Evolutionary conservation across 208 protist species (phyloP), one percentile per base, ranked within the genome.

Genomic region (Crithidia brevicula): DNA sequence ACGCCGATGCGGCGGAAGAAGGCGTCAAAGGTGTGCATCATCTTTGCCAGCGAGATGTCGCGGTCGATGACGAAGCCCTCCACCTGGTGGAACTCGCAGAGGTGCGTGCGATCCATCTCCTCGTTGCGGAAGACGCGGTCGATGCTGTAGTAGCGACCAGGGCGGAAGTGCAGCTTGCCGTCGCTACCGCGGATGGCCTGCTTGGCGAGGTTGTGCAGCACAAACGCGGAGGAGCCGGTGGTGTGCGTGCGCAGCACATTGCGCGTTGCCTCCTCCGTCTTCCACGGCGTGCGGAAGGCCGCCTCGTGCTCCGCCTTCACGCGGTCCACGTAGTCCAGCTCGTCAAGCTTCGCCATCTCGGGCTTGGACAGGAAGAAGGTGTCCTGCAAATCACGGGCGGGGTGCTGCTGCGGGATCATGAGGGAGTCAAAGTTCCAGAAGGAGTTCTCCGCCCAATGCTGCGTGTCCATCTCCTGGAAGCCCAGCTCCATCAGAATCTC

Each of bases 361-460:
- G 95, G 95, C 81, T 98, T 92, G 13, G 90, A 89, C 4, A 99
- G 72, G 84, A 99, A 99, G 89, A 99, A 99, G 7, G 99, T 99
- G 83, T 99, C 99, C 61, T 99, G 99, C 38, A 92, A 75, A 72
- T 99, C 99, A 54, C 99, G 89, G 8, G 98, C 99, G 13, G 99
- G 99, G 86, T 99, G 99, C 79, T 99, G 94, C 89, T 99, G 99
- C 30, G 99, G 98, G 84, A 99, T 98, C 79, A 99, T 99, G 46
- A 99, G 95, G 8, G 99, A 85, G 85, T 99, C 99, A 79, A 99
- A 99, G 93, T 99, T 99, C 99, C 99, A 99, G 89, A 99, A 99
- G 23, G 97, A 99, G 46, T 83, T 96, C 85, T 99, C 99, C 27
- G 99, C 98, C 85, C 94, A 99, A 54, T 97, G 91, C 71, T 98